Evolutionary conservation across 2,329 filamentous ascomycete species (phyloP), one percentile per base, ranked within the genome.

Genomic region (Aschersonia sp.): DNA sequence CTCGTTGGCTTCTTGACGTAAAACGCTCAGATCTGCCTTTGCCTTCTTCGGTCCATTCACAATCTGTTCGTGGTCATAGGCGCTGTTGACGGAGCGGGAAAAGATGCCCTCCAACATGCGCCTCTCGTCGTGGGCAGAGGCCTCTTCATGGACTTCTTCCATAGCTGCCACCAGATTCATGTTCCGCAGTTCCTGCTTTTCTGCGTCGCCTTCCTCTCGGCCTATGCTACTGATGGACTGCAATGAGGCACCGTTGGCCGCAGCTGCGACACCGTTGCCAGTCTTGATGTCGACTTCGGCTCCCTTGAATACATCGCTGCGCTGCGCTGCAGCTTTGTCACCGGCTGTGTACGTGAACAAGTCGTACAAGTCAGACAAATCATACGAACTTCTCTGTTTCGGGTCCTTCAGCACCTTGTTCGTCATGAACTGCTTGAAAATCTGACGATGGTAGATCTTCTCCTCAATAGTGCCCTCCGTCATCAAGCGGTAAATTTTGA

Each of bases 401-500:
- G 92, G 88, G 57, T 98, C 90, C 56, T 85, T 89, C 46, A 98
- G 65, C 6, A 98, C 89, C 63, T 97, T 97, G 67, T 97, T 95
- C 4, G 88, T 92, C 52, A 98, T 73, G 60, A 97, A 96, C 57
- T 97, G 90, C 64, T 98, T 98, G 72, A 94, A 98, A 46, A 98
- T 92, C 60, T 98, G 92, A 12, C 94, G 84, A 63, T 98, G 90
- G 53, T 97, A 98, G 32, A 98, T 98, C 68, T 98, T 98, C 64
- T 98, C 92, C 60, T 98, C 92, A 30, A 98, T 98, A 0, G 94
- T 98, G 1, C 92, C 92, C 5, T 90, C 87, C 4, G 87, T 95
- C 85, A 98, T 94, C n/a, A 98, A 73, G 37, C 94, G 84, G 62
- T 96, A 98, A 29, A 98, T 95, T 5, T 87, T 89, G 31, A 98